Base-by-base conservation (phyloP, 192 early-diverging fungal genomes). In the Coemansia sp. region DNA sequence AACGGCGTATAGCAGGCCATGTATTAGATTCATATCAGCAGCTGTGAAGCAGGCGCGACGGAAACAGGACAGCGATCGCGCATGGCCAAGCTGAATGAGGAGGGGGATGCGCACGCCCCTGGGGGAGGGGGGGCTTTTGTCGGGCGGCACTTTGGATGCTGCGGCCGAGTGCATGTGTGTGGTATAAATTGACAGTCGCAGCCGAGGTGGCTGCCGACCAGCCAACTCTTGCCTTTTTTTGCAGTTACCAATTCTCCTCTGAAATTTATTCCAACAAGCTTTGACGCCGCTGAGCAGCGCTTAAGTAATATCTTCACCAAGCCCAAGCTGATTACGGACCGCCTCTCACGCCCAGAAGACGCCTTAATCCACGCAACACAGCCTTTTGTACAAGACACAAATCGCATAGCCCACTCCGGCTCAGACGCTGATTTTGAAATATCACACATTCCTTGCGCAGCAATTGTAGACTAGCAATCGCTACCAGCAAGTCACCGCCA, bases 21-120 rank as follows among this genome's bases (percentile, higher is more conserved):
- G 47, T 56, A 60, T 55, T 23, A 65, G 53, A 64, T 65, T 64
- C 56, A 65, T 72, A 49, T 65, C 57, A 59, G 47, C 56, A 38
- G 55, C 53, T 26, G 31, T 23, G 34, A 28, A 41, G 53, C 62
- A 56, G 32, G 38, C 12, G 12, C 38, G 38, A 44, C 38, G 38
- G 38, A 44, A 44, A 44, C 38, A 44, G 38, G 38, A 14, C 32
- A 31, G 28, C 54, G 27, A 30, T 32, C 23, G 16, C 31, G 19
- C 54, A 8, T 28, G 28, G 23, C 16, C 54, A 24, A 21, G 38
- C 24, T 16, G 4, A n/a, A 22, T 21, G 18, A 47, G 25, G 31
- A 34, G 25, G 16, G 24, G 18, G 52, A 28, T 12, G 52, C 30
- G n/a, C n/a, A n/a, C n/a, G n/a, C n/a, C n/a, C n/a, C n/a, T n/a